Conservation (phyloP, 768 basidiomycete genomes). For the Xerocomellus dryophilus region DNA sequence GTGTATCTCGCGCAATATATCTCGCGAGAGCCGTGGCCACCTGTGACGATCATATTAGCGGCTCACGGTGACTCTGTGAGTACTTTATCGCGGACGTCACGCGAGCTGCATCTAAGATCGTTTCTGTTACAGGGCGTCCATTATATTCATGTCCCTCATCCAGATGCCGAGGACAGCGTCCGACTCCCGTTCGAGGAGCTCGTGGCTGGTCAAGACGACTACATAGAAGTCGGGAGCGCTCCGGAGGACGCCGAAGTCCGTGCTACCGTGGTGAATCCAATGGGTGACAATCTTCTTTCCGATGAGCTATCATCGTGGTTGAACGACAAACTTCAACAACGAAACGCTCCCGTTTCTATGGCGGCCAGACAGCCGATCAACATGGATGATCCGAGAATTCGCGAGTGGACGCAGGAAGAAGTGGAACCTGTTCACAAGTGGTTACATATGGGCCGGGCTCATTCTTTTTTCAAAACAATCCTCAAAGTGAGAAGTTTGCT, state of each 20-base stretch:
- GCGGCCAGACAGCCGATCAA: conserved; percentile 19
- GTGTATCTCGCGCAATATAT: conserved; percentile 57
- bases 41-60: conserved; percentile 28
- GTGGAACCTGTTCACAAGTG: conserved; percentile 33
- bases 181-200: conserved; percentile 25
- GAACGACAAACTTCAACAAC: conserved; percentile 25
- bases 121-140: conserved; percentile 20
- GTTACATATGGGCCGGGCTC: conserved; percentile 33
- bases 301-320: conserved; percentile 34
- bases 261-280: conserved; percentile 18
- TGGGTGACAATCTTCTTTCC: conserved; percentile 29
- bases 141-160: conserved; percentile 28
- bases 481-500: conserved; percentile 22
- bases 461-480: conserved; percentile 26
- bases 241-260: conserved; percentile 18
- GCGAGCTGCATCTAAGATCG: not conserved
- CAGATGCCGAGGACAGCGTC: conserved; percentile 13
- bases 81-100: not conserved
- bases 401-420: conserved; percentile 41
- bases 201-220: conserved; percentile 23
- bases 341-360: conserved; percentile 22
- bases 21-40: conserved; percentile 24
- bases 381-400: conserved; percentile 38
- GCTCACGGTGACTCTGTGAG: conserved; percentile 29
- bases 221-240: conserved; percentile 12